These are phyloP conservation scores for Phytophthora macrochlamydospora DNA, from an alignment of 352 stramenopile genomes.

Conservation along the genomic window DNA sequence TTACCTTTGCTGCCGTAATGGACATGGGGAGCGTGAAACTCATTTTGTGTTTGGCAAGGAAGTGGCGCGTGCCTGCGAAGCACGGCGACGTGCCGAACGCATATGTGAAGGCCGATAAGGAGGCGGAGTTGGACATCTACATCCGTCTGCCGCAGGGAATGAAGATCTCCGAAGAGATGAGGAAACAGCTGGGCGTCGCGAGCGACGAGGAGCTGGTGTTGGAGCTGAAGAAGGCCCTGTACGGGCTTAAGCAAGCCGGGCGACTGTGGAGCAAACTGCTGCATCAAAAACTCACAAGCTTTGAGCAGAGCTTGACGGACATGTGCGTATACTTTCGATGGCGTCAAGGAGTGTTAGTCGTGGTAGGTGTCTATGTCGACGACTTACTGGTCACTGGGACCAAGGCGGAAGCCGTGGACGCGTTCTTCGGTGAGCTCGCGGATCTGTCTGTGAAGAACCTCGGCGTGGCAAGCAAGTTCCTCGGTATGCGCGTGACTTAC, in stretches of 20 bases:
- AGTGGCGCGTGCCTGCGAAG: slow-evolving; percentile 10
- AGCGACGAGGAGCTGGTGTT: slow-evolving; percentile 13
- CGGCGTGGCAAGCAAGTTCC: slow-evolving; percentile 21
- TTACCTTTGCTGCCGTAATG: slow-evolving; percentile 30
- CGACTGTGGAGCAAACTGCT: slow-evolving; percentile 32
- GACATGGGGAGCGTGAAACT: slow-evolving; percentile 29
- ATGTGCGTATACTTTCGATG: slow-evolving; percentile 29
- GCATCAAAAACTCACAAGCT: slow-evolving; percentile 18
- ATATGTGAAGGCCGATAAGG: slow-evolving; percentile 29
- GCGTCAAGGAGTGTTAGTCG: neutral
- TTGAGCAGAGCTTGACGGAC: slow-evolving; percentile 23
- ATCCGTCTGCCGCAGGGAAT: slow-evolving; percentile 24
- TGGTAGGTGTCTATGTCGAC: slow-evolving; percentile 34
- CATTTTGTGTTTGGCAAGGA: slow-evolving; percentile 9
- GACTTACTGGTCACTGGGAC: slow-evolving; percentile 31
- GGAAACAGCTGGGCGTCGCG: slow-evolving; percentile 4
- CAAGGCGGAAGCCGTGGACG: neutral
- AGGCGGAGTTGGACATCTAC: slow-evolving; percentile 26
- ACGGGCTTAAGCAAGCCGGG: slow-evolving; percentile 37
- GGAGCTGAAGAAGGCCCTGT: slow-evolving; percentile 26
- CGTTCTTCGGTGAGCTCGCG: slow-evolving; percentile 15
- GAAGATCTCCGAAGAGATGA: slow-evolving; percentile 9
- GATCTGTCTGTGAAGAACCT: slow-evolving; percentile 35
- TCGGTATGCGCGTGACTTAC: slow-evolving; percentile 33
- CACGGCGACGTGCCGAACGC: slow-evolving; percentile 38